Base-by-base conservation (phyloP, 108 stramenopile genomes). In the Phaeodactylum tricornutum region DNA sequence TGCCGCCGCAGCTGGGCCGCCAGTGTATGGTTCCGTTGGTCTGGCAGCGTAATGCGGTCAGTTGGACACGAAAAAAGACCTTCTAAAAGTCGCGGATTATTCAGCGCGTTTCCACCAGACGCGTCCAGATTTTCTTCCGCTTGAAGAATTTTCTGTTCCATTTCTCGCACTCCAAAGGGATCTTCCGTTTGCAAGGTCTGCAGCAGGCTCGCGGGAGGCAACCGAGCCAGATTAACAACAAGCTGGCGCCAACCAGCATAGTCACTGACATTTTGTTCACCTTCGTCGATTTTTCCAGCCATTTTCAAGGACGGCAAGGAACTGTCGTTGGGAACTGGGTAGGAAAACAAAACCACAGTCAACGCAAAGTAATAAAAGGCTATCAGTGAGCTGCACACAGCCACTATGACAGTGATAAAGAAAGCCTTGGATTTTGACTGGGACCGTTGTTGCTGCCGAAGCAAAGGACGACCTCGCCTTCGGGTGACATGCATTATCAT, bases 21-120 rank as follows among this genome's bases (percentile, higher is more conserved):
- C 48, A 71, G 71, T 36, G 60, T 45, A 30, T 50, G 49, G 23
- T 75, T 58, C 7, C 85, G 55, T 47, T 65, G 69, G 63, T 87
- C 81, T 1, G 85, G 85, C 29, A 87, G 43, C 11, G 78, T 80
- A 34, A 87, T 80, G 29, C 84, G 64, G n/a, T 78, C 59, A 1
- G 47, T 30, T 0, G 85, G 85, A 55, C 85, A 87, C n/a, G 85
- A 79, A 43, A 87, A 87, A n/a, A 87, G 40, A 37, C 61, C 36
- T 50, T 51, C 29, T 7, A 87, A 33, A 7, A 66, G 47, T 9
- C 53, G 57, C 21, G 49, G 25, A 2, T 60, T 53, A n/a, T n/a
- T n/a, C n/a, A n/a, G n/a, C n/a, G n/a, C n/a, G n/a, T n/a, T n/a
- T n/a, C n/a, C n/a, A n/a, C n/a, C n/a, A n/a, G n/a, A n/a, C n/a